Conservation (phyloP, 345 rosid species). For the Camelina laxa region DNA sequence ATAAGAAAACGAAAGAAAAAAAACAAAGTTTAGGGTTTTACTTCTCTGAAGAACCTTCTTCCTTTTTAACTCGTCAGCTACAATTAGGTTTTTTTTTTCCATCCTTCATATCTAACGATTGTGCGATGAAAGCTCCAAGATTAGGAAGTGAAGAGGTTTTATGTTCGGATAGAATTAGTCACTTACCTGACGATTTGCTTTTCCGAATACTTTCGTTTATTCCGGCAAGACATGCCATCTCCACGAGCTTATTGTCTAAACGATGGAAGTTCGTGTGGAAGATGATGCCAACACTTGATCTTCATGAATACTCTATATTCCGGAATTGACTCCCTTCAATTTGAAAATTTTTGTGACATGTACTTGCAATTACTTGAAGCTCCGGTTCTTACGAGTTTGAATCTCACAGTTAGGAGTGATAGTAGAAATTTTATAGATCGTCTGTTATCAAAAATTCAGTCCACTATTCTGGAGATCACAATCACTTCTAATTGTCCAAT, state of each 20-base stretch:
- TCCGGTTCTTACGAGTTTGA: neutral
- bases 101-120: neutral
- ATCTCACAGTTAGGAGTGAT: neutral
- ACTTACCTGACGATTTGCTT: constrained; percentile 26
- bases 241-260: constrained; percentile 18
- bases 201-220: neutral
- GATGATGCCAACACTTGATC: constrained; percentile 15
- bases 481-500: no score
- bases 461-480: neutral
- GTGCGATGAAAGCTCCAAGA: neutral
- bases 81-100: neutral
- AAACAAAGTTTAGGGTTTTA: neutral
- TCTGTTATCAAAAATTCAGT: neutral
- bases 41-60: neutral
- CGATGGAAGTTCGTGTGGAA: constrained; percentile 30
- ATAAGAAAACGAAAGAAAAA: neutral
- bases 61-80: no score
- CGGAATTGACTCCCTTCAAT: neutral
- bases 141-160: neutral
- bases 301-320: neutral
- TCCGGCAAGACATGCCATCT: neutral
- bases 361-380: constrained; percentile 2
- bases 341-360: neutral
- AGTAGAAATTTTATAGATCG: neutral
- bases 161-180: constrained; percentile 1